These are phyloP conservation scores for Verticillium nonalfalfae DNA, from an alignment of 2,329 filamentous ascomycete genomes.

Conservation along the genomic window DNA sequence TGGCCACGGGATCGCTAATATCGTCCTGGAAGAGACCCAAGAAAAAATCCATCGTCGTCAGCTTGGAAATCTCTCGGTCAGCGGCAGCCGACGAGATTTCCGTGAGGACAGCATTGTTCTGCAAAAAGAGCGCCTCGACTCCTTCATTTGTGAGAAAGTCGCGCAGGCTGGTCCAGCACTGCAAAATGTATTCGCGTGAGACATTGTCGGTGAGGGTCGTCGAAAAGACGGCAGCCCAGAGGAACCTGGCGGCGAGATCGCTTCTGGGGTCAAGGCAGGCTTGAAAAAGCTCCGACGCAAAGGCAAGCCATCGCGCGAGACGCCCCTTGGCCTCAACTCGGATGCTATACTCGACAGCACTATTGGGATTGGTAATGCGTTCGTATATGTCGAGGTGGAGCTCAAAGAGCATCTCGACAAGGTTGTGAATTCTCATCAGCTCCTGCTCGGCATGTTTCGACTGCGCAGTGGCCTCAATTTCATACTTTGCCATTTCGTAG, in stretches of 20 bases:
- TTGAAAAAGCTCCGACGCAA: constrained; percentile 39
- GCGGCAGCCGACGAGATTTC: constrained; percentile 78
- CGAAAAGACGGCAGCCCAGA: constrained; percentile 51
- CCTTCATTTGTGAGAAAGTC: constrained; percentile 39
- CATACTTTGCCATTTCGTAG: constrained; percentile 36
- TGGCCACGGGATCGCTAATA: constrained; percentile 68
- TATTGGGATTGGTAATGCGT: constrained; percentile 50
- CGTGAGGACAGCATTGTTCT: constrained; percentile 85
- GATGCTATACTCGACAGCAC: constrained; percentile 41
- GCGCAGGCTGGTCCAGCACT: constrained; percentile 52
- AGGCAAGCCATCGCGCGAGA: constrained; percentile 44
- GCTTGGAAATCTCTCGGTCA: constrained; percentile 83
- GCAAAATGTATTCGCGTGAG: constrained; percentile 48
- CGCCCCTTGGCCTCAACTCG: constrained; percentile 42
- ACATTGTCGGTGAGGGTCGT: constrained; percentile 47
- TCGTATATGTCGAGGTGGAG: constrained; percentile 57
- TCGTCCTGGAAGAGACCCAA: constrained; percentile 81
- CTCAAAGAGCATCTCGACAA: constrained; percentile 55
- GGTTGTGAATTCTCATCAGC: constrained; percentile 8
- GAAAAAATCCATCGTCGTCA: constrained; percentile 97
- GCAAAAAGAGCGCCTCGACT: constrained; percentile 48
- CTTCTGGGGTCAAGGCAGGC: constrained; percentile 19
- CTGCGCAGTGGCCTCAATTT: constrained; percentile 22
- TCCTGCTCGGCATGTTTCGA: neutral
- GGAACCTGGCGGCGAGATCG: constrained; percentile 41